Base-by-base conservation (phyloP, 768 basidiomycete genomes). In the Phanerochaete carnosa region DNA sequence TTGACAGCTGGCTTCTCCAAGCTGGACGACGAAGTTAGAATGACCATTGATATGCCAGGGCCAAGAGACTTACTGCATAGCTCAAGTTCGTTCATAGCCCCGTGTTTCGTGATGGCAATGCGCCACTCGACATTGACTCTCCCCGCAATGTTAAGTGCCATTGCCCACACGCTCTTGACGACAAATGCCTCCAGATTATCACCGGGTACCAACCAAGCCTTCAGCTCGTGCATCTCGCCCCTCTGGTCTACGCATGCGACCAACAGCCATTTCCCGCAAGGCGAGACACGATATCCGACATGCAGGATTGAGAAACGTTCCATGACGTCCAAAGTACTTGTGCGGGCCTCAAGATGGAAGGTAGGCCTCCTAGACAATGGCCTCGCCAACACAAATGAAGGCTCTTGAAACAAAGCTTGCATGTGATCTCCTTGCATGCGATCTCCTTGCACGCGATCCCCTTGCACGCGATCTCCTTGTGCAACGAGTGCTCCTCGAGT, bases 101-200 rank as follows among this genome's bases (percentile, higher is more conserved):
- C 92, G 3, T 88, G 72, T 68, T 87, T 90, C 6, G 88, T 75
- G 59, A 95, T 77, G 9, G 89, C 85, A 12, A 94, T 74, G 55
- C 88, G 80, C 93, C 93, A 95, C 69, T 94, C 91, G 23, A 92
- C 76, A 68, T 85, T 84, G 12, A 87, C 87, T 62, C 77, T 83
- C 66, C 78, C 79, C 12, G 86, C 84, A 66, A 89, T 83, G 35
- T 80, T 77, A 57, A 81, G 69, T 0, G 80, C 82, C 71, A 94
- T 91, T 15, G 79, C 79, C 91, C 92, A 93, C 7, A 94, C 77
- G 60, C 83, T 84, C 52, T 72, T 75, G 2, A 87, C 79, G 3
- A 83, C 72, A 61, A 83, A 83, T 15, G 73, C 72, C 61, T 85
- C 83, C 6, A 70, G 67, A n/a, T 47, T 26, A 16, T 70, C 69